Evolutionary conservation across 768 basidiomycete genomes (phyloP), one percentile per base, ranked within the genome.

Genomic region (Mycena capillaripes): DNA sequence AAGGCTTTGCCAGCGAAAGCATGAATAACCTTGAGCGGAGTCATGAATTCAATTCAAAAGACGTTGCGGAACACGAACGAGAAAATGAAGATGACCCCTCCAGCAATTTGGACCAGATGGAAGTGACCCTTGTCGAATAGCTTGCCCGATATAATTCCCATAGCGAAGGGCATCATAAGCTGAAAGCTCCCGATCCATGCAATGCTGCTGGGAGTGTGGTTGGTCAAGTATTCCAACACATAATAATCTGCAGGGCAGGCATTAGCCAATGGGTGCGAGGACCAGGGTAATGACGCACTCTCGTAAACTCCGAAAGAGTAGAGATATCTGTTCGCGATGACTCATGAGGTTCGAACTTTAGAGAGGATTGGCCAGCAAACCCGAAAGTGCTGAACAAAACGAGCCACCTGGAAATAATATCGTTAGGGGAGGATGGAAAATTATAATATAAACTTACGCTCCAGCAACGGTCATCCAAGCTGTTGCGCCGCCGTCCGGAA

Each of bases 1-100:
- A 80, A 30, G 81, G 80, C 52, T 84, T 75, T 10, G 78, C 79
- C n/a, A 84, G 66, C 9, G 84, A 85, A 29, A 86, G 71, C 81
- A 84, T 82, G 71, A 86, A 86, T 25, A 82, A 69, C 0, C 81
- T 44, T 17, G 81, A 27, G 25, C 6, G 27, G 17, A 29, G 1
- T 23, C 12, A 29, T 23, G n/a, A 17, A 4, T 8, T 23, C 8
- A 48, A n/a, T 6, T 25, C 46, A 23, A 17, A 9, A 25, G 16
- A 48, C 46, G n/a, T 11, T 23, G 0, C 16, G 27, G 16, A 30
- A 53, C 12, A 17, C 52, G 25, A 1, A 76, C 75, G 75, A 78
- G 38, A 78, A 69, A 32, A 48, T 64, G 23, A 75, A 76, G 29
- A 79, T 57, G 14, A 69, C 21, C 1, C 73, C 72, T 27, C 78